Evolutionary conservation across 495 filamentous ascomycete species (phyloP).

Genomic region (Annulohypoxylon stygium): DNA sequence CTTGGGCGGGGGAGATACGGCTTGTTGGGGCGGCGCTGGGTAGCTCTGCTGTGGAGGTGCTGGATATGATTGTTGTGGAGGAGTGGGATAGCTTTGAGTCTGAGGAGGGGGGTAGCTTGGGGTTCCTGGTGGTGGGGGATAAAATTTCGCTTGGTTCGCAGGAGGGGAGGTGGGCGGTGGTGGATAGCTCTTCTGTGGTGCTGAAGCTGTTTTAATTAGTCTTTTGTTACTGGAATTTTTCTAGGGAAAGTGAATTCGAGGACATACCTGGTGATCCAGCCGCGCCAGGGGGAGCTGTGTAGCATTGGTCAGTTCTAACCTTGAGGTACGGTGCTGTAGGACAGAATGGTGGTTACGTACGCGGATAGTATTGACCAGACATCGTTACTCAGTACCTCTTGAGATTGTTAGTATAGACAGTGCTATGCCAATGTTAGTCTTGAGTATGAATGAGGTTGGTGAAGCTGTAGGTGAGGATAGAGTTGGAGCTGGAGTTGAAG

Average conservation of each 20-base stretch:
- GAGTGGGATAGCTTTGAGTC: slow-evolving; percentile 50
- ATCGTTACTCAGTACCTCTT: slow-evolving; percentile 28
- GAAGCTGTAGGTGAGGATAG: slow-evolving; percentile 1
- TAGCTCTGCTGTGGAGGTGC: slow-evolving; percentile 59
- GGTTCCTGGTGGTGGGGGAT: slow-evolving; percentile 53
- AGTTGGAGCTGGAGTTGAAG: slow-evolving; percentile 14
- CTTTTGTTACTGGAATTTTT: slow-evolving; percentile 3
- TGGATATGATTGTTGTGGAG: slow-evolving; percentile 57
- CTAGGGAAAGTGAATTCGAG: not conserved
- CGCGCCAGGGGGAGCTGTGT: slow-evolving; percentile 45
- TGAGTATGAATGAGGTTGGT: not conserved
- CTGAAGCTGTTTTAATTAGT: slow-evolving; percentile 38
- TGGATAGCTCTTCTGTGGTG: slow-evolving; percentile 55
- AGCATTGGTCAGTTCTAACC: slow-evolving; percentile 17
- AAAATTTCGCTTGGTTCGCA: slow-evolving; percentile 62
- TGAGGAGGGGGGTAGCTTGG: slow-evolving; percentile 53
- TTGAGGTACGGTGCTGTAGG: slow-evolving; percentile 12
- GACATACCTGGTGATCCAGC: slow-evolving; percentile 46
- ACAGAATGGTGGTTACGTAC: slow-evolving; percentile 25
- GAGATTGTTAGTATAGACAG: not conserved
- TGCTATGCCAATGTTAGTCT: slow-evolving; percentile 1
- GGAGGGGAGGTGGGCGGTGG: slow-evolving; percentile 56
- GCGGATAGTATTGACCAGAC: slow-evolving; percentile 50
- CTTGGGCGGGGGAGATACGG: slow-evolving; percentile 48
- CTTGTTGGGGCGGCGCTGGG: slow-evolving; percentile 48